Percentiles rank a stretch among this genome's conserved stretches.
These are phyloP conservation scores for Neurospora sp. DNA, from an alignment of 495 filamentous ascomycete species.

Conservation along the genomic window DNA sequence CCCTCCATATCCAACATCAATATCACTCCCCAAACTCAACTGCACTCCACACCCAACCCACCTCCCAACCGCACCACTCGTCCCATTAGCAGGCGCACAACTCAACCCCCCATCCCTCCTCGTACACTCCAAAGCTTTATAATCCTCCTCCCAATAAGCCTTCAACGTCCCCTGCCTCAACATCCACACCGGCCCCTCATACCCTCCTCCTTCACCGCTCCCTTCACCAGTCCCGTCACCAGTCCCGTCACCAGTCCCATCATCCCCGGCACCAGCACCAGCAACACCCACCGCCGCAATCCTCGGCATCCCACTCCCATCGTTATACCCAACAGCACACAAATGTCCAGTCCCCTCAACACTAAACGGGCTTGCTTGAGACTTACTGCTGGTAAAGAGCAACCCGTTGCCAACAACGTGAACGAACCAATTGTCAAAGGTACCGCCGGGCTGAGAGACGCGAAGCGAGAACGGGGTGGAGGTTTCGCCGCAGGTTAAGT, in stretches of 20 bases:
- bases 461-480: constrained; percentile 17
- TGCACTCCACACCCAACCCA: constrained; percentile 13
- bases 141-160: background rate
- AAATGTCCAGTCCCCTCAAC: constrained; percentile 14
- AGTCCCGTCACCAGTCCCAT: background rate
- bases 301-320: background rate
- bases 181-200: background rate
- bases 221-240: background rate
- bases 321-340: constrained; percentile 11
- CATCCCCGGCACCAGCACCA: background rate
- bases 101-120: background rate
- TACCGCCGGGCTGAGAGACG: constrained; percentile 14
- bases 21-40: constrained; percentile 5
- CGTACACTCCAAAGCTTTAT: constrained; percentile 7
- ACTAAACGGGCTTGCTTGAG: constrained; percentile 15
- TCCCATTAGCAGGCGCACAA: constrained; percentile 1
- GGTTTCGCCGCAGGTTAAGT: constrained; percentile 17
- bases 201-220: background rate
- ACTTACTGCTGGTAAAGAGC: constrained; percentile 12
- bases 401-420: constrained; percentile 13
- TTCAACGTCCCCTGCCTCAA: background rate
- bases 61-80: background rate
- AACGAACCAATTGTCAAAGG: constrained; percentile 21
- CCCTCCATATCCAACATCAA: too few relatives aligned
- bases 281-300: constrained; percentile 10